Evolutionary conservation across 345 rosid genomes (phyloP).

Genomic region (Arabis hirsuta): DNA sequence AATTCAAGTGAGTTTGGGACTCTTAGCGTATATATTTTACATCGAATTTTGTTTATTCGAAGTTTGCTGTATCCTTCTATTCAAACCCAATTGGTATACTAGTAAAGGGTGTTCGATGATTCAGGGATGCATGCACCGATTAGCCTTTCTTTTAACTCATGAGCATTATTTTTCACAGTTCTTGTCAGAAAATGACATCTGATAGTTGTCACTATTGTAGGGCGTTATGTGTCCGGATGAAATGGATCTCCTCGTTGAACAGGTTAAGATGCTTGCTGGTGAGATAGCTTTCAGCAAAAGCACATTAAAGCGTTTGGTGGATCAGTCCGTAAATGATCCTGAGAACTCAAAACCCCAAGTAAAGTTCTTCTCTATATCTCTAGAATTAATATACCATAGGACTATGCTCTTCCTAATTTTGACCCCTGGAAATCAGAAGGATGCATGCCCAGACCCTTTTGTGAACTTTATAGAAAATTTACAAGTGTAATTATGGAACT

Average conservation of each 20-base stretch:
- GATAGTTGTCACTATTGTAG: conserved; percentile 48
- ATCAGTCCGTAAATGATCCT: conserved; percentile 90
- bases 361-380: conserved; percentile 19
- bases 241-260: conserved; percentile 97
- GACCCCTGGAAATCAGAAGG: conserved; percentile 10
- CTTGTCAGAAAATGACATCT: conserved; percentile 27
- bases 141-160: not conserved
- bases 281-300: conserved; percentile 94
- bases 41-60: not conserved
- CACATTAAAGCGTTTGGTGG: conserved; percentile 92
- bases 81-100: conserved; percentile 9
- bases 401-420: conserved; percentile 10
- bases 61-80: not conserved
- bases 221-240: conserved; percentile 82
- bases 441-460: conserved; percentile 5
- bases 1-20: conserved; percentile 55
- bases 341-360: conserved; percentile 86
- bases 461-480: conserved; percentile 6
- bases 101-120: conserved; percentile 6
- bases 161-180: not conserved
- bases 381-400: conserved; percentile 20
- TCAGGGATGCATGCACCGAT: conserved; percentile 14
- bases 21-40: not conserved
- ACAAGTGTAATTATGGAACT: not conserved
- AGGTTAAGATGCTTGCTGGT: conserved; percentile 98